Conservation (phyloP, 2,329 filamentous ascomycete genomes). For the Fusarium neocosmosporiellum region DNA sequence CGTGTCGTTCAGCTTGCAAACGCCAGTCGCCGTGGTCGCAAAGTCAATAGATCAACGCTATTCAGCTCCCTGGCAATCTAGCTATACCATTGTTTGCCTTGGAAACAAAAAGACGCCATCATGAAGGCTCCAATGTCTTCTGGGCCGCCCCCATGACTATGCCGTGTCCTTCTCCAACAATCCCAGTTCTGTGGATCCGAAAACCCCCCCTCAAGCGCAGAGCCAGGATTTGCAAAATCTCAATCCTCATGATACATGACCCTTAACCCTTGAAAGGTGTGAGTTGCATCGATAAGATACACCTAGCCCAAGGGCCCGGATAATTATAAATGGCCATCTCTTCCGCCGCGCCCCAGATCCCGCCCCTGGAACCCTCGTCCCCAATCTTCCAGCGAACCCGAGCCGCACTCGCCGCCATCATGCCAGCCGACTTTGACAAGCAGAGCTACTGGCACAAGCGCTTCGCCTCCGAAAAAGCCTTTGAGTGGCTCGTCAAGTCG, state of each 20-base stretch:
- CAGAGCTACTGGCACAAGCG: conserved; percentile 62
- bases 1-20: background rate
- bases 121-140: conserved; percentile 17
- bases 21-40: background rate
- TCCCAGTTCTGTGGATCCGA: conserved; percentile 33
- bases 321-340: conserved; percentile 16
- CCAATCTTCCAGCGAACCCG: conserved; percentile 22
- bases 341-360: conserved; percentile 34
- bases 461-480: conserved; percentile 57
- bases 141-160: background rate
- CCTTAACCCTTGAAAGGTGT: background rate
- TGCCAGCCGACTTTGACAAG: conserved; percentile 58
- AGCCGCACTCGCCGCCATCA: conserved; percentile 25
- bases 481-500: conserved; percentile 61
- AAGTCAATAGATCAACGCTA: background rate
- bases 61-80: background rate
- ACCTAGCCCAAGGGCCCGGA: background rate
- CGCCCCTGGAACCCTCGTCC: conserved; percentile 29
- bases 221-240: conserved; percentile 25
- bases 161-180: conserved; percentile 20
- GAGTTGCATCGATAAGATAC: conserved; percentile 10
- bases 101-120: background rate
- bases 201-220: conserved; percentile 1
- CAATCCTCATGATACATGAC: conserved; percentile 30
- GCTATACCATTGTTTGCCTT: background rate